Conservation (phyloP, 2,329 filamentous ascomycete genomes). For the Daldinia sp. region DNA sequence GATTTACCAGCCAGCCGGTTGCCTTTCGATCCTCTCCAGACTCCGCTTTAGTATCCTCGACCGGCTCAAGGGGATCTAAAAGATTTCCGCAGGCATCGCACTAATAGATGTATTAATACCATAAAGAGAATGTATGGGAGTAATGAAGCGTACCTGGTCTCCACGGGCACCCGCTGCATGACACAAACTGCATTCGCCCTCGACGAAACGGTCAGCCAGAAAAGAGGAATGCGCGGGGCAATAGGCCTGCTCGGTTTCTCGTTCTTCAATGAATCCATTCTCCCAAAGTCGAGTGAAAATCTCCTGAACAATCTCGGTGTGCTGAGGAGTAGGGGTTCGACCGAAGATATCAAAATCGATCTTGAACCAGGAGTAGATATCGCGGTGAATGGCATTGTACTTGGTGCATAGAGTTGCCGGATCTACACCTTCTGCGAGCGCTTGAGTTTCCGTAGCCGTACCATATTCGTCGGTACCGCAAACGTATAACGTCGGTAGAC, state of each 20-base stretch:
- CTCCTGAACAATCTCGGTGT: conserved; percentile 91
- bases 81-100: conserved; percentile 78
- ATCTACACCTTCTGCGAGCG: conserved; percentile 84
- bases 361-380: conserved; percentile 95
- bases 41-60: conserved; percentile 48
- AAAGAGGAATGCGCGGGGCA: conserved; percentile 81
- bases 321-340: conserved; percentile 85
- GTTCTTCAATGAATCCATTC: conserved; percentile 88
- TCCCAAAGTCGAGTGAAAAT: conserved; percentile 89
- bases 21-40: conserved; percentile 47
- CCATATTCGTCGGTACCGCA: conserved; percentile 96
- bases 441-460: conserved; percentile 95
- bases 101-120: conserved; percentile 47
- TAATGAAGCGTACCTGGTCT: conserved; percentile 40
- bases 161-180: conserved; percentile 70
- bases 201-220: conserved; percentile 86
- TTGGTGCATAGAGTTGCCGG: conserved; percentile 89
- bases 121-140: background rate
- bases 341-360: conserved; percentile 96
- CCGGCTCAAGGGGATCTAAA: conserved; percentile 72
- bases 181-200: conserved; percentile 80
- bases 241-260: conserved; percentile 87
- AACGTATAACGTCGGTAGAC: conserved; percentile 81
- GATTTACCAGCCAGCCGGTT: conserved; percentile 73
- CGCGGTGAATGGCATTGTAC: conserved; percentile 89